Base-by-base conservation (phyloP, 345 rosid species). In the Murraya koenigii region DNA sequence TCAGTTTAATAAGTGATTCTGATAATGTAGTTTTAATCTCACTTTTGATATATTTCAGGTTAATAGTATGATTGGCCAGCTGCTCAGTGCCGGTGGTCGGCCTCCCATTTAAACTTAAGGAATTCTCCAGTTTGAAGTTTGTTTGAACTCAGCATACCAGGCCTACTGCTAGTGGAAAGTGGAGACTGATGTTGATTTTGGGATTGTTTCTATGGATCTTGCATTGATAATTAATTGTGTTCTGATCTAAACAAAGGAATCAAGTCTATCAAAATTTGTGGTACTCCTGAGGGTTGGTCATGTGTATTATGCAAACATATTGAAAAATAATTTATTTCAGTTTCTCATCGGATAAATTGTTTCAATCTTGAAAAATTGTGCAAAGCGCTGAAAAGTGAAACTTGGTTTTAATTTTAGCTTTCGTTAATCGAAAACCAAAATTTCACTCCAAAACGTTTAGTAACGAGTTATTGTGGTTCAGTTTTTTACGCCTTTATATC, bases 11-110 rank as follows among this genome's bases (percentile, higher is more conserved):
- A 19, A 39, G 30, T n/a, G 19, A 11, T 67, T 41, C 28, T 1
- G 19, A 41, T 25, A 11, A 25, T 25, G 56, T 49, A 60, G 38
- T 1, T 26, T 13, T 44, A 41, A 47, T 9, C 19, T 63, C 28
- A 9, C 7, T 28, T 58, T 7, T 75, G 9, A 7, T 56, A 47
- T 33, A 79, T 81, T 78, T n/a, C 87, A 96, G 99, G 97, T 94
- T 79, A 93, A 94, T 78, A 86, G 85, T 69, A 87, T 95, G 69
- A 77, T 95, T 5, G 99, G 98, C 47, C 99, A 93, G 85, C 90
- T 95, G 89, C 87, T 95, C 47, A 88, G 98, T 77, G 89, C 90
- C 38, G 93, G 96, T 49, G 89, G 89, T 66, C 90, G 85, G 79
- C 94, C 90, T 66, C 93, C 93, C 0, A 88, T 90, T 91, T 92